Evolutionary conservation across 148 eudicot species (phyloP).

Genomic region (Arctostaphylos glauca): DNA sequence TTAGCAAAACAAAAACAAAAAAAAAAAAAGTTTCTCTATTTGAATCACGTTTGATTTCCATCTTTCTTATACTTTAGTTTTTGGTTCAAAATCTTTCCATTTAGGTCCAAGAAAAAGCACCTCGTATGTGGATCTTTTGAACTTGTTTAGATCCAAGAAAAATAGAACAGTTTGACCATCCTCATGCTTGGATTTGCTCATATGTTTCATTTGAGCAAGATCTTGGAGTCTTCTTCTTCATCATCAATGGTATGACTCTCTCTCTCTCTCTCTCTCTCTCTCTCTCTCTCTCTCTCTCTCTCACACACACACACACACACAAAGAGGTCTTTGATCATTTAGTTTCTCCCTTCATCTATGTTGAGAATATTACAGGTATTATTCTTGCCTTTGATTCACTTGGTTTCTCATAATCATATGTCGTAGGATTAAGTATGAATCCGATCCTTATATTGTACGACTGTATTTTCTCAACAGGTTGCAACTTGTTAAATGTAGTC

Average conservation of each 20-base stretch:
- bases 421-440: not conserved
- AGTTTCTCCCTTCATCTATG: not conserved
- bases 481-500: too few species aligned
- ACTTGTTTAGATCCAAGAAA: not conserved
- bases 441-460: not conserved
- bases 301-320: not conserved
- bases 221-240: slow-evolving; percentile 14
- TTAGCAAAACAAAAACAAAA: too few species aligned
- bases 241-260: slow-evolving; percentile 18
- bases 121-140: not conserved
- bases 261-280: slow-evolving; percentile 5
- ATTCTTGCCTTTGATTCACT: slow-evolving; percentile 8
- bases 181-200: not conserved
- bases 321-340: not conserved
- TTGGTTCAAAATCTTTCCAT: slow-evolving; percentile 2
- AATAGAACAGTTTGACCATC: not conserved
- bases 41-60: not conserved
- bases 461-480: too few species aligned
- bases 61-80: not conserved
- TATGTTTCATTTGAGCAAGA: slow-evolving; percentile 4
- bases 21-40: not conserved
- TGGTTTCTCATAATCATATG: not conserved
- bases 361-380: not conserved
- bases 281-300: not conserved
- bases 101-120: not conserved